Evolutionary conservation across 352 stramenopile species (phyloP).

Genomic region (Elongisporangium prolatum): DNA sequence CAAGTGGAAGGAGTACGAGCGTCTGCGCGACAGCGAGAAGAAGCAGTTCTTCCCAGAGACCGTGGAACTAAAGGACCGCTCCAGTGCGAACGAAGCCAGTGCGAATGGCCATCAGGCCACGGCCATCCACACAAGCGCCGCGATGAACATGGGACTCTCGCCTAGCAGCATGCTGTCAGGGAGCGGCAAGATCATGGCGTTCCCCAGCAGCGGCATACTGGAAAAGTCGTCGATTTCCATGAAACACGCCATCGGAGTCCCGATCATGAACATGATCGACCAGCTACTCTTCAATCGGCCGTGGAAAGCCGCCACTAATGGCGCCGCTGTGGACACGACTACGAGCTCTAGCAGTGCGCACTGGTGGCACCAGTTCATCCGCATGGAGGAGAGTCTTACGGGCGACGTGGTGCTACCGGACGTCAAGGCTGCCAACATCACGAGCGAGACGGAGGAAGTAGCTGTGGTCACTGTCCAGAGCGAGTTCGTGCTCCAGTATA

Average conservation of each 20-base stretch:
- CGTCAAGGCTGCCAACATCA: constrained; percentile 1
- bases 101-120: not conserved
- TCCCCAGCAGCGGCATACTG: not conserved
- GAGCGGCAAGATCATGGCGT: constrained; percentile 11
- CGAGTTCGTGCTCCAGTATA: constrained; percentile 29
- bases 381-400: constrained; percentile 21
- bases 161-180: constrained; percentile 7
- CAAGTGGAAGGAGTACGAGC: constrained; percentile 51
- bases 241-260: constrained; percentile 22
- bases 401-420: not conserved
- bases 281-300: constrained; percentile 23
- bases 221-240: constrained; percentile 6
- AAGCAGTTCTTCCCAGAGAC: constrained; percentile 36
- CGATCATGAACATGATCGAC: constrained; percentile 36
- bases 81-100: not conserved
- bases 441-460: constrained; percentile 12
- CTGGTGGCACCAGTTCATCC: constrained; percentile 31
- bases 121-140: not conserved
- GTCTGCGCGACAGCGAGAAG: constrained; percentile 37
- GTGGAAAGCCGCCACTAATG: not conserved
- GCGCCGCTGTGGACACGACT: not conserved
- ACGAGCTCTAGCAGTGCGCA: not conserved
- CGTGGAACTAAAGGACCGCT: constrained; percentile 18
- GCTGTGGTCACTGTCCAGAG: constrained; percentile 21
- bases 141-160: constrained; percentile 9